Evolutionary conservation across 805 yeast genomes (phyloP).

Genomic region (Metschnikowia kofuensis): DNA sequence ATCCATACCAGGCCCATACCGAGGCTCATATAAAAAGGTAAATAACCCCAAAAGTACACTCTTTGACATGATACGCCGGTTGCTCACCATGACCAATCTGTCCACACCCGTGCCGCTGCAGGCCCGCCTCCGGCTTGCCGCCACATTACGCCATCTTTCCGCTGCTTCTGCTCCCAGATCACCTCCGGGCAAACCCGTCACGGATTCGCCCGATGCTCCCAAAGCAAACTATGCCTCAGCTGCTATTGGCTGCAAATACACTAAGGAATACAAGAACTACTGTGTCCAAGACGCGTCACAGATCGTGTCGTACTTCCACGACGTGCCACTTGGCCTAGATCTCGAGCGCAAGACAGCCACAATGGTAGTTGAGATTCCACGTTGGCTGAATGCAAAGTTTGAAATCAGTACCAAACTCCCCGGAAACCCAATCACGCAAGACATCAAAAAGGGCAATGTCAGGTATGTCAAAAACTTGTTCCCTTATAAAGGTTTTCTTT

Average conservation of each 20-base stretch:
- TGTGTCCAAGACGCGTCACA: constrained; percentile 32
- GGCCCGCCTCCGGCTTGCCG: constrained; percentile 11
- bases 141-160: constrained; percentile 12
- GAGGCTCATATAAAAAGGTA: too few relatives aligned
- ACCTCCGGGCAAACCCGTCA: neutral
- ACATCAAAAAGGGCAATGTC: constrained; percentile 94
- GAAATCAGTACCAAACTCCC: constrained; percentile 84
- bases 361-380: constrained; percentile 95
- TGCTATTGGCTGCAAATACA: constrained; percentile 31
- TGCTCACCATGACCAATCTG: constrained; percentile 1
- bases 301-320: constrained; percentile 68
- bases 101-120: neutral
- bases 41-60: neutral
- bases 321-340: constrained; percentile 57
- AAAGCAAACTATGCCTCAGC: constrained; percentile 6
- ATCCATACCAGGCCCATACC: too few relatives aligned
- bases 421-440: constrained; percentile 94
- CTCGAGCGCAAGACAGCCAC: constrained; percentile 40
- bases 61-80: neutral
- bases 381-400: constrained; percentile 97
- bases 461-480: constrained; percentile 96
- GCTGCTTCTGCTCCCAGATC: neutral
- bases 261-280: constrained; percentile 43
- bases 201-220: constrained; percentile 6
- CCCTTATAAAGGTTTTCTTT: constrained; percentile 98